Evolutionary conservation across 305 asterid species (phyloP).

Genomic region (Caryopteris hybrid): DNA sequence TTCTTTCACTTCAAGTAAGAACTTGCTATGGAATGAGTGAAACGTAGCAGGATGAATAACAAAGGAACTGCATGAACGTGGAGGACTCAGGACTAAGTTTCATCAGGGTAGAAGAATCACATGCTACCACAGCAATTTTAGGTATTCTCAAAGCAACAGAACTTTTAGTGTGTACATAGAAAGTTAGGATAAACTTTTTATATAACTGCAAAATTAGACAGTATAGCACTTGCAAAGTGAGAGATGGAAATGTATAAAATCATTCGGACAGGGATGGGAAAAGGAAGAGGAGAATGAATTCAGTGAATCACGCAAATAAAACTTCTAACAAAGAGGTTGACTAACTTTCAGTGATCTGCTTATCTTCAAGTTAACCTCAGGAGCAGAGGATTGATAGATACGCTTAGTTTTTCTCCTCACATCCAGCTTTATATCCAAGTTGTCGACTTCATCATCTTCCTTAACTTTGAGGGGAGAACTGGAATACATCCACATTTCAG

Average conservation of each 20-base stretch:
- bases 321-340: conserved; percentile 30
- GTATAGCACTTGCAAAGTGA: not conserved
- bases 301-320: not conserved
- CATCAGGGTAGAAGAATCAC: not conserved
- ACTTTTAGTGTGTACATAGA: not conserved
- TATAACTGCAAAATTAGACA: not conserved
- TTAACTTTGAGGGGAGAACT: conserved; percentile 87
- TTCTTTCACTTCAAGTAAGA: not conserved
- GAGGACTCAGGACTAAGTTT: not conserved
- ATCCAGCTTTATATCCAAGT: conserved; percentile 73
- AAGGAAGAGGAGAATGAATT: not conserved
- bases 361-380: conserved; percentile 92
- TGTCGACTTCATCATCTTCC: conserved; percentile 94
- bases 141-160: not conserved
- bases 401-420: conserved; percentile 62
- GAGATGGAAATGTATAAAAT: not conserved
- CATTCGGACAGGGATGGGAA: not conserved
- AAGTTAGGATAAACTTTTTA: not conserved
- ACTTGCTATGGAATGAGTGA: not conserved
- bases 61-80: not conserved
- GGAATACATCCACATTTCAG: conserved; percentile 18
- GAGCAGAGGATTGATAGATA: conserved; percentile 60
- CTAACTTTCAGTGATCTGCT: conserved; percentile 95
- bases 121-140: not conserved
- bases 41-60: not conserved